Conservation (phyloP, 2,329 filamentous ascomycete genomes). For the Phyllosticta citrichinensis region DNA sequence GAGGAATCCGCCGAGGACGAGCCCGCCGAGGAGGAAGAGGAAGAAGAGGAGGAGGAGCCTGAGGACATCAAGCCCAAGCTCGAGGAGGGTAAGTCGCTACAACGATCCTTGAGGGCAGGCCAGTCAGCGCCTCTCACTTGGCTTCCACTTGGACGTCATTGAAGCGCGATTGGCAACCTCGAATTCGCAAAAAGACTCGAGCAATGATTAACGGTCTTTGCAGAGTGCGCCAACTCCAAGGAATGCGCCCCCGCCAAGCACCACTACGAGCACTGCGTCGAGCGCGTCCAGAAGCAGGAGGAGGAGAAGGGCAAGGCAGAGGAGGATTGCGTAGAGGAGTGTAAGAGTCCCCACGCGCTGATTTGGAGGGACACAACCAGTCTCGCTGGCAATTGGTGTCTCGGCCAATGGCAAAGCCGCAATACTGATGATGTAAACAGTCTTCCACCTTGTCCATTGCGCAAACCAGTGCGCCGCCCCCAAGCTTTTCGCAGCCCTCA, state of each 20-base stretch:
- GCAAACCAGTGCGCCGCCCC: conserved; percentile 85
- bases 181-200: not conserved
- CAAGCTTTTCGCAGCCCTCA: conserved; percentile 88
- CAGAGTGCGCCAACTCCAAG: conserved; percentile 84
- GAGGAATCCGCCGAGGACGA: conserved; percentile 51
- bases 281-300: conserved; percentile 66
- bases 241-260: conserved; percentile 85
- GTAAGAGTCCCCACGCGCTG: conserved; percentile 48
- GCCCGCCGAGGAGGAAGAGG: conserved; percentile 64
- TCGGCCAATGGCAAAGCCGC: not conserved
- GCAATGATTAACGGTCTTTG: conserved; percentile 7
- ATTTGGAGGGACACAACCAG: not conserved
- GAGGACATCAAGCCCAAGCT: conserved; percentile 80
- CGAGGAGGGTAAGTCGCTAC: conserved; percentile 72
- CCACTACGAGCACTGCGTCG: conserved; percentile 96
- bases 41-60: conserved; percentile 72
- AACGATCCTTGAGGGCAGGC: not conserved
- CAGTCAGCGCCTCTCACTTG: not conserved
- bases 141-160: not conserved
- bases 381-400: not conserved
- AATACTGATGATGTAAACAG: conserved; percentile 35
- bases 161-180: not conserved
- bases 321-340: conserved; percentile 99
- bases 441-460: conserved; percentile 98
- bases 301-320: conserved; percentile 64